Evolutionary conservation across 2,329 filamentous ascomycete genomes (phyloP).

Genomic region (Emydomyces testavorans): DNA sequence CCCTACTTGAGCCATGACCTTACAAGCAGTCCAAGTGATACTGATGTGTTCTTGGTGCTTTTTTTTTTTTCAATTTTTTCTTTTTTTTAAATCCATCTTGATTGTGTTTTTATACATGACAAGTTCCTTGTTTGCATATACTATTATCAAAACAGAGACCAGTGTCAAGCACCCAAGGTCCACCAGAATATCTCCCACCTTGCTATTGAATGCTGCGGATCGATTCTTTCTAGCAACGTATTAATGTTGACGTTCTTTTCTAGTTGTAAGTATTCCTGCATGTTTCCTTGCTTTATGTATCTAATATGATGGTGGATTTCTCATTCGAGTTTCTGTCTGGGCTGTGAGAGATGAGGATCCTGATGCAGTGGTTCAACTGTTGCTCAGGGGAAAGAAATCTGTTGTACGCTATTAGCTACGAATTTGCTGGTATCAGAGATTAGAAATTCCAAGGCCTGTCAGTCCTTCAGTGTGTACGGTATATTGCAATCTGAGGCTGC

Average conservation of each 20-base stretch:
- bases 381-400: not conserved
- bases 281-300: slow-evolving; percentile 1
- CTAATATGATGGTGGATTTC: slow-evolving; percentile 1
- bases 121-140: not conserved
- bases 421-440: too few relatives aligned
- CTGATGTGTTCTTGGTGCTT: not conserved
- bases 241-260: not conserved
- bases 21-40: not conserved
- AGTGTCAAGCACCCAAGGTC: not conserved
- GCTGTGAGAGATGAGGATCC: not conserved
- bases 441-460: too few relatives aligned
- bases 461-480: too few relatives aligned
- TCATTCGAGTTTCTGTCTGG: not conserved
- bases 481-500: not conserved
- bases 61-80: not conserved
- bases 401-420: too few relatives aligned
- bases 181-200: not conserved
- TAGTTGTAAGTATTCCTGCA: not conserved
- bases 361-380: too few relatives aligned
- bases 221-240: not conserved
- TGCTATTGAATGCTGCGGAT: not conserved
- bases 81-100: not conserved
- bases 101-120: not conserved
- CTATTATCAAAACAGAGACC: not conserved
- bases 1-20: not conserved